Percentiles rank a stretch among this genome's conserved stretches.
Evolutionary conservation across 257 asterid species (phyloP).

Genomic region (Perilla frutescens): DNA sequence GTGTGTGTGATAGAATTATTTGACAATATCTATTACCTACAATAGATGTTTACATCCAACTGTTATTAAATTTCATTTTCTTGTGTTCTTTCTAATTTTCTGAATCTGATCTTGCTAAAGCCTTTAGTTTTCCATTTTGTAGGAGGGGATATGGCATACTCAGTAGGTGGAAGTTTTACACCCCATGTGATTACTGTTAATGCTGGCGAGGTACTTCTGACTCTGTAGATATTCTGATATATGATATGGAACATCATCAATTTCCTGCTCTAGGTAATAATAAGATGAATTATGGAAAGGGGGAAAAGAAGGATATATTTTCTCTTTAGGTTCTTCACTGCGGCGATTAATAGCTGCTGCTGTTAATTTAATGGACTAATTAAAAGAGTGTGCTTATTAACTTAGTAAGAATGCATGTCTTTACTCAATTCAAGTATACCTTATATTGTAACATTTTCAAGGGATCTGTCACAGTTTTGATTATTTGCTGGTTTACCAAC

Average conservation of each 20-base stretch:
- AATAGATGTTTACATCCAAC: neutral
- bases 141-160: slow-evolving; percentile 50
- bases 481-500: neutral
- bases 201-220: slow-evolving; percentile 69
- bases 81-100: neutral
- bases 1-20: neutral
- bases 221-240: neutral
- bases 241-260: neutral
- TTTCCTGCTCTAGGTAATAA: neutral
- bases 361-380: neutral
- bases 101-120: slow-evolving; percentile 11
- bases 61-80: neutral
- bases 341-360: neutral
- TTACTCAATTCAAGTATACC: neutral
- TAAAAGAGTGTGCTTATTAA: slow-evolving; percentile 4
- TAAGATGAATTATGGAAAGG: slow-evolving; percentile 7
- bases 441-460: neutral
- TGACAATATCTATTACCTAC: neutral
- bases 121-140: slow-evolving; percentile 29
- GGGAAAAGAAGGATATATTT: neutral
- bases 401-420: slow-evolving; percentile 7
- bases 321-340: neutral
- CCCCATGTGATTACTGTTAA: slow-evolving; percentile 79
- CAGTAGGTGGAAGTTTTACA: slow-evolving; percentile 66
- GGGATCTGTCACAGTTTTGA: neutral